Base-by-base conservation (phyloP, 2,329 filamentous ascomycete genomes). In the Scytalidium lignicola region DNA sequence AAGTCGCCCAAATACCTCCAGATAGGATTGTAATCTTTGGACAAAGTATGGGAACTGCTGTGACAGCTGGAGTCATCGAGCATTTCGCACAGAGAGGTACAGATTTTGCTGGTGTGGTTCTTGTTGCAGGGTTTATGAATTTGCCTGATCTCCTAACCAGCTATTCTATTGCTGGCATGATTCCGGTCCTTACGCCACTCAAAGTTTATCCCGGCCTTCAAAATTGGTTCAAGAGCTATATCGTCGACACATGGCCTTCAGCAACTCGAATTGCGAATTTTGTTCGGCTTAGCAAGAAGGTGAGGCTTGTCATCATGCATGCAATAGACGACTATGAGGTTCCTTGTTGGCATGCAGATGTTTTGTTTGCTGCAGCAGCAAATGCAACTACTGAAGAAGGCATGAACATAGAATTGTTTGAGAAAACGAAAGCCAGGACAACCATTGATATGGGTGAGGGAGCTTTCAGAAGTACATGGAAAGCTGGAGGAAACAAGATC, bases 1-100 rank as follows among this genome's bases (percentile, higher is more conserved):
- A 79, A 18, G 71, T 77, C 1, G 80, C 83, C 13, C 71, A 78
- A 0, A 75, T 96, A 17, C 75, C 86, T 0, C 71, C 89, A 0
- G 76, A 79, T 37, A 83, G 83, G 21, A 93, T 96, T 54, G 82
- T 92, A 2, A 74, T 96, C 22, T 72, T 95, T 2, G 92, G 91
- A 17, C 91, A 96, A 60, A 93, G 87, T 59, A 77, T 97, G 0
- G 92, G 92, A 20, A 96, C 92, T 0, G 91, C 88, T 0, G 88
- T 96, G 1, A 82, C 85, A 5, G 79, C 83, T 42, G 91, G 82
- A 2, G 82, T 88, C 1, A 84, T 82, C 1, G 83, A 95, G 60
- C 77, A 82, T 48, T 91, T 87, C 59, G 77, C 80, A 2, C 62
- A 62, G 19, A 63, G 73, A 45, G 77, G 74, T 3, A 72, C 82